These are phyloP conservation scores for Aspergillus tubingensis DNA, from an alignment of 2,329 filamentous ascomycete genomes.

Conservation along the genomic window DNA sequence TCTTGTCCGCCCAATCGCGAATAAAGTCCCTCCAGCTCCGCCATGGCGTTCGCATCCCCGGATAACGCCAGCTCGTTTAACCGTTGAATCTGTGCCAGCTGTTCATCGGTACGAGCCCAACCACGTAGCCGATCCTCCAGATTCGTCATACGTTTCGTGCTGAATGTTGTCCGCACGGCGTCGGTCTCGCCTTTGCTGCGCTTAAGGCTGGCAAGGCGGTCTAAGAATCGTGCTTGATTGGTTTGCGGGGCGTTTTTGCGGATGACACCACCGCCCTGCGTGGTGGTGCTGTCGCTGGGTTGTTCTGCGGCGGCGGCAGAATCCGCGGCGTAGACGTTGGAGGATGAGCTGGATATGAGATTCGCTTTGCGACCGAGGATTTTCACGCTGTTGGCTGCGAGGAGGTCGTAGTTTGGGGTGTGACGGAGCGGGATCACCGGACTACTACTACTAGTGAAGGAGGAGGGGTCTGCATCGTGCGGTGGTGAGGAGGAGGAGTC, in stretches of 20 bases:
- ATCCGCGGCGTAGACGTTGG: slow-evolving; percentile 3
- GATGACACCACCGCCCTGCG: slow-evolving; percentile 14
- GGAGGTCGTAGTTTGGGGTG: slow-evolving; percentile 62
- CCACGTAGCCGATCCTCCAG: slow-evolving; percentile 35
- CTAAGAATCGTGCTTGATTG: slow-evolving; percentile 60
- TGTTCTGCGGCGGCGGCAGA: slow-evolving; percentile 2
- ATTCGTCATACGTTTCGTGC: slow-evolving; percentile 38
- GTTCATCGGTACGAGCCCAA: slow-evolving; percentile 42
- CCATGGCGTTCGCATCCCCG: slow-evolving; percentile 40
- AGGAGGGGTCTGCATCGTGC: slow-evolving; percentile 31
- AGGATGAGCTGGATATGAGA: slow-evolving; percentile 51
- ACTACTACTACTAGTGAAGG: slow-evolving; percentile 25
- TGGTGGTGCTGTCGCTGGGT: slow-evolving; percentile 5
- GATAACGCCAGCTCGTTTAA: slow-evolving; percentile 39
- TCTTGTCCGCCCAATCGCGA: slow-evolving; percentile 26
- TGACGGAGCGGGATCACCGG: slow-evolving; percentile 50
- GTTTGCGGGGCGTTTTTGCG: slow-evolving; percentile 26
- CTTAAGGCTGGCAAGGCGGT: slow-evolving; percentile 67
- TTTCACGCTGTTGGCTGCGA: slow-evolving; percentile 70
- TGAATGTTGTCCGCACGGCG: slow-evolving; percentile 62
- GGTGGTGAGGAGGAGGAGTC: slow-evolving; percentile 12
- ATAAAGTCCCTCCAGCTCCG: slow-evolving; percentile 41
- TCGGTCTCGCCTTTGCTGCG: slow-evolving; percentile 65
- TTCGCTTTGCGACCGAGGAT: slow-evolving; percentile 68
- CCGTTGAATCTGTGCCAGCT: slow-evolving; percentile 38